Evolutionary conservation across 2,329 filamentous ascomycete species (phyloP).

Genomic region (Falciphora oryzae): DNA sequence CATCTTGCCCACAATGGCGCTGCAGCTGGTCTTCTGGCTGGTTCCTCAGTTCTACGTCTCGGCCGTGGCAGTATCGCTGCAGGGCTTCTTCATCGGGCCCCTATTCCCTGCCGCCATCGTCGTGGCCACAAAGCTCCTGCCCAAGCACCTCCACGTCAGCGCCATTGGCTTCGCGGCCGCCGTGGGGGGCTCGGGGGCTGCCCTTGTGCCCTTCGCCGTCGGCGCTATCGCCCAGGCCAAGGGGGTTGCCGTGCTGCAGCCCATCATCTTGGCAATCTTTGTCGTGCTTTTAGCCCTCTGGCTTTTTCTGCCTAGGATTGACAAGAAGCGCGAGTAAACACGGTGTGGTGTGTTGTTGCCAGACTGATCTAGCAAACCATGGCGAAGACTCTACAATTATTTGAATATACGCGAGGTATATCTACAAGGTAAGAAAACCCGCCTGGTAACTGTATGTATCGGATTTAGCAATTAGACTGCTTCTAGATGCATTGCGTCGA

Average conservation of each 20-base stretch:
- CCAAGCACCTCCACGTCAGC: conserved; percentile 67
- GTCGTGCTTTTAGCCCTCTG: conserved; percentile 39
- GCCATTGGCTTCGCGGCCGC: conserved; percentile 76
- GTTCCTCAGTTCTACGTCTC: conserved; percentile 71
- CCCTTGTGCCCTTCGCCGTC: conserved; percentile 59
- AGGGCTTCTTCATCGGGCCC: conserved; percentile 77
- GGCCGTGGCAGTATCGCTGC: conserved; percentile 62
- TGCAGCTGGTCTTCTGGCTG: conserved; percentile 75
- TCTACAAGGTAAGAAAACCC: too few species aligned
- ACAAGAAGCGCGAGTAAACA: conserved; percentile 7
- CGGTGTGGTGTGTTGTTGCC: too few species aligned
- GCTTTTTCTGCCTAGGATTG: conserved; percentile 30
- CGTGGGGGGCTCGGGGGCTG: conserved; percentile 68
- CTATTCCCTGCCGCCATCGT: conserved; percentile 73
- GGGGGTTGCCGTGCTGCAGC: conserved; percentile 52
- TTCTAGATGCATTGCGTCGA: too few species aligned
- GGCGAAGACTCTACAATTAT: too few species aligned
- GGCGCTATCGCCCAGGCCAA: conserved; percentile 58
- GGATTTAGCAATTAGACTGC: too few species aligned
- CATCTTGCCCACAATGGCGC: conserved; percentile 53
- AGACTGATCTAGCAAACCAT: too few species aligned
- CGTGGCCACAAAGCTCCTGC: conserved; percentile 67
- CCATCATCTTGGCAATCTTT: conserved; percentile 45
- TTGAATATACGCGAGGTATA: too few species aligned
- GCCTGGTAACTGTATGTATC: too few species aligned